Percentiles rank a stretch among this genome's conserved stretches.
Evolutionary conservation across 495 filamentous ascomycete species (phyloP).

Genomic region (Tuber aestivum): DNA sequence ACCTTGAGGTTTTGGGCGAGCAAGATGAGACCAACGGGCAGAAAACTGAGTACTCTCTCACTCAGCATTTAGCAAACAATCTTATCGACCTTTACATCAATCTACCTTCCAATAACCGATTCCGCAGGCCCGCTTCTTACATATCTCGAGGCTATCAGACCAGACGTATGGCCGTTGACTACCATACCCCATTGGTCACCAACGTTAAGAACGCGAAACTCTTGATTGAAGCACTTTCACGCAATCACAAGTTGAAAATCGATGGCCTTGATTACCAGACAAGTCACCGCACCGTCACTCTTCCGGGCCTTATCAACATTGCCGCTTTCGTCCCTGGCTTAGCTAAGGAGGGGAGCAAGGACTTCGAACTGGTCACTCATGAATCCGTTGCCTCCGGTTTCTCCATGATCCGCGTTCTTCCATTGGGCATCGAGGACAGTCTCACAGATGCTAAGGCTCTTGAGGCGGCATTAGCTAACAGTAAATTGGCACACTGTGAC

Average conservation of each 20-base stretch:
- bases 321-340: constrained; percentile 74
- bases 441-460: constrained; percentile 67
- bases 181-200: constrained; percentile 92
- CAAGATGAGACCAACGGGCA: constrained; percentile 63
- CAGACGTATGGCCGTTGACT: constrained; percentile 95
- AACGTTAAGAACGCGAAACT: constrained; percentile 99
- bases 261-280: constrained; percentile 81
- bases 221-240: constrained; percentile 84
- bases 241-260: constrained; percentile 77
- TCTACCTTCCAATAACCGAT: constrained; percentile 93
- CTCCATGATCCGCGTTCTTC: constrained; percentile 78
- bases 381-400: constrained; percentile 73
- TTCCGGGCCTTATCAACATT: constrained; percentile 73
- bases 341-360: constrained; percentile 56
- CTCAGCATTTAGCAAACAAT: constrained; percentile 91
- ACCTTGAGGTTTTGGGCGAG: constrained; percentile 72
- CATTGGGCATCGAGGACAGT: constrained; percentile 64
- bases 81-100: constrained; percentile 98
- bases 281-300: constrained; percentile 67
- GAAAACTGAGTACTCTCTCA: constrained; percentile 92
- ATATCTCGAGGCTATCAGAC: constrained; percentile 96
- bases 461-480: constrained; percentile 70
- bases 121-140: constrained; percentile 91
- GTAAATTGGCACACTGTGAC: constrained; percentile 66
- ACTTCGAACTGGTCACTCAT: constrained; percentile 65